phyloP scores from a whole-genome alignment of 306 rosid genomes.

The Corylus avellana region DNA sequence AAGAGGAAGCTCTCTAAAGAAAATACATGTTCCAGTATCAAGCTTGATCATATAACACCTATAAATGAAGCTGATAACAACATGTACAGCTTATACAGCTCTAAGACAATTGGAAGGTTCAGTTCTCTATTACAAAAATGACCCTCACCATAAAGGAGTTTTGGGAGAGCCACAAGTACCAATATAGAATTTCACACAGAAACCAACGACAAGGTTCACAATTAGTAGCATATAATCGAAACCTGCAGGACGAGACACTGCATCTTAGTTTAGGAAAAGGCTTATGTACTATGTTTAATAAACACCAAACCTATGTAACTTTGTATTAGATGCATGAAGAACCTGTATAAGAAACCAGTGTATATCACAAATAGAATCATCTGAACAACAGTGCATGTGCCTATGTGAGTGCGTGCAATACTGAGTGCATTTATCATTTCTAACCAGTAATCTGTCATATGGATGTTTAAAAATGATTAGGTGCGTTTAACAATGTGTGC shows the following conservation, averaged over 20 bases:
- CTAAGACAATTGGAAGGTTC: slow-evolving; percentile 22
- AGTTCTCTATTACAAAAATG: slow-evolving; percentile 26
- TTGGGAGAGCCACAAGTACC: slow-evolving; percentile 33
- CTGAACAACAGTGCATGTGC: not conserved
- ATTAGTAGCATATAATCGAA: slow-evolving; percentile 13
- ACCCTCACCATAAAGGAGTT: slow-evolving; percentile 31
- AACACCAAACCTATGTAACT: not conserved
- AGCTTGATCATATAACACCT: slow-evolving; percentile 36
- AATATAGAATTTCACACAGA: slow-evolving; percentile 21
- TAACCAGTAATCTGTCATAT: not conserved
- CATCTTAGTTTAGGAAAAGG: slow-evolving; percentile 28
- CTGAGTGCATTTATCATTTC: not conserved
- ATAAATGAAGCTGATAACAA: slow-evolving; percentile 21
- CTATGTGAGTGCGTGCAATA: not conserved
- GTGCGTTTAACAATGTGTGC: not conserved
- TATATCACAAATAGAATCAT: not conserved
- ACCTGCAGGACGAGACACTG: slow-evolving; percentile 46
- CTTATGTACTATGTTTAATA: not conserved
- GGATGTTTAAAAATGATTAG: not conserved
- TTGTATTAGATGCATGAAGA: not conserved
- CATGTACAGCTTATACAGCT: slow-evolving; percentile 16
- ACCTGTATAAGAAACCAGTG: not conserved
- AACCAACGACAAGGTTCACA: slow-evolving; percentile 9
- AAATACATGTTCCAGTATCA: slow-evolving; percentile 32
- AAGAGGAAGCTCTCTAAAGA: slow-evolving; percentile 26